A percentile compares a stretch with the other conserved stretches of the same genome.
Evolutionary conservation across 495 filamentous ascomycete genomes (phyloP).

Genomic region (Annulohypoxylon bovei): DNA sequence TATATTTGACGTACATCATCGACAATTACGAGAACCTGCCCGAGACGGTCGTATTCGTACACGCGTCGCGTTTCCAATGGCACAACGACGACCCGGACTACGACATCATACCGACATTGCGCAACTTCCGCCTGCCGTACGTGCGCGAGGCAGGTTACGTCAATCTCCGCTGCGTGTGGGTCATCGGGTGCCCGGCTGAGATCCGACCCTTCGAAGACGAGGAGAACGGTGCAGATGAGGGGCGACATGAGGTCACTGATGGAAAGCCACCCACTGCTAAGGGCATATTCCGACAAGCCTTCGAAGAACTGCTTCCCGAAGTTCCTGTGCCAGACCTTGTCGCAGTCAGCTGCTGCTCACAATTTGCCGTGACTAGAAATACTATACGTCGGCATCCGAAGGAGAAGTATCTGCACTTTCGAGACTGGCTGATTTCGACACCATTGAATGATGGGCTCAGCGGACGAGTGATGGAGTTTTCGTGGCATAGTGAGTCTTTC

Average conservation of each 20-base stretch:
- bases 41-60: constrained; percentile 68
- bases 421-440: constrained; percentile 70
- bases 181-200: constrained; percentile 68
- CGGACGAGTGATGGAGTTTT: constrained; percentile 74
- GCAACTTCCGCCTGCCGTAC: constrained; percentile 64
- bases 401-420: constrained; percentile 64
- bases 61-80: constrained; percentile 71
- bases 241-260: constrained; percentile 43
- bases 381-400: constrained; percentile 59
- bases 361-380: constrained; percentile 71
- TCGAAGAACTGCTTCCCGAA: constrained; percentile 65
- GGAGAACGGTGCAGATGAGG: constrained; percentile 42
- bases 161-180: constrained; percentile 73
- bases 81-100: constrained; percentile 68
- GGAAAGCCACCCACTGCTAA: constrained; percentile 18
- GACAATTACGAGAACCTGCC: constrained; percentile 70
- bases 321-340: constrained; percentile 55
- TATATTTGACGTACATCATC: constrained; percentile 70
- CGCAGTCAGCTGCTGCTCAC: constrained; percentile 72
- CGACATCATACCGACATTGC: constrained; percentile 59
- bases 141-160: constrained; percentile 67
- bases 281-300: constrained; percentile 59
- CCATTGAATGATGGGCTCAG: constrained; percentile 64
- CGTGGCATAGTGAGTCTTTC: constrained; percentile 74
- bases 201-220: constrained; percentile 53